Percentiles rank a stretch among this genome's conserved stretches.
phyloP scores from a whole-genome alignment of 208 protist species.

The Trypanosoma conorhini region DNA sequence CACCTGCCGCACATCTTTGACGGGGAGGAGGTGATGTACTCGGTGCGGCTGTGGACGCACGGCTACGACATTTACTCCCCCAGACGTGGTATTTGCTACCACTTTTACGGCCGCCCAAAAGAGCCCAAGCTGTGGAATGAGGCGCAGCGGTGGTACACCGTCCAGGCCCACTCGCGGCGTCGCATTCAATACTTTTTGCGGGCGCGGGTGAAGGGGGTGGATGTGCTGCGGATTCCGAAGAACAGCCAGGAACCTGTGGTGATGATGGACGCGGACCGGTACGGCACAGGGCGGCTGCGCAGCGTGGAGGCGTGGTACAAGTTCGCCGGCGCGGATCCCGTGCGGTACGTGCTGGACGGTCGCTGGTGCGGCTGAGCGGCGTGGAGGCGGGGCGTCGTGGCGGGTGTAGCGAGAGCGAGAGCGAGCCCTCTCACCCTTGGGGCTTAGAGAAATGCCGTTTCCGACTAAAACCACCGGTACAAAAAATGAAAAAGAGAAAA shows the following conservation, averaged over 20 bases:
- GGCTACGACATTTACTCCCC: constrained; percentile 92
- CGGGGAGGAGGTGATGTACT: constrained; percentile 92
- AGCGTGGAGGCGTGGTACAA: constrained; percentile 70
- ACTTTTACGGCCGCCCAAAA: constrained; percentile 67
- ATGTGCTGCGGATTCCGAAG: constrained; percentile 28
- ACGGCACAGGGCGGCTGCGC: constrained; percentile 63
- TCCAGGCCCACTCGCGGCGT: constrained; percentile 28
- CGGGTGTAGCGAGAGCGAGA: too few relatives aligned
- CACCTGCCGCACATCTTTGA: constrained; percentile 93
- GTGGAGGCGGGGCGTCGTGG: too few relatives aligned
- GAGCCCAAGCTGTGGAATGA: constrained; percentile 66
- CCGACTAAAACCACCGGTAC: too few relatives aligned
- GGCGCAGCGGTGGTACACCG: constrained; percentile 23
- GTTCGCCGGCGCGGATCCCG: constrained; percentile 65
- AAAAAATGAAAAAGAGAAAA: neutral
- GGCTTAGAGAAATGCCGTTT: too few relatives aligned
- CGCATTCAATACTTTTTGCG: constrained; percentile 70
- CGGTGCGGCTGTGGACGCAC: constrained; percentile 87
- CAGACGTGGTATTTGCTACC: constrained; percentile 62
- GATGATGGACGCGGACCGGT: constrained; percentile 71
- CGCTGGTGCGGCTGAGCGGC: constrained; percentile 38
- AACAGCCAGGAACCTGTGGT: constrained; percentile 34
- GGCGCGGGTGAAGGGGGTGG: constrained; percentile 9
- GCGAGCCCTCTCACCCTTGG: too few relatives aligned
- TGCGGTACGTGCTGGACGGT: constrained; percentile 43